Conservation (phyloP, 768 basidiomycete species). For the Leccinum incarnatum region DNA sequence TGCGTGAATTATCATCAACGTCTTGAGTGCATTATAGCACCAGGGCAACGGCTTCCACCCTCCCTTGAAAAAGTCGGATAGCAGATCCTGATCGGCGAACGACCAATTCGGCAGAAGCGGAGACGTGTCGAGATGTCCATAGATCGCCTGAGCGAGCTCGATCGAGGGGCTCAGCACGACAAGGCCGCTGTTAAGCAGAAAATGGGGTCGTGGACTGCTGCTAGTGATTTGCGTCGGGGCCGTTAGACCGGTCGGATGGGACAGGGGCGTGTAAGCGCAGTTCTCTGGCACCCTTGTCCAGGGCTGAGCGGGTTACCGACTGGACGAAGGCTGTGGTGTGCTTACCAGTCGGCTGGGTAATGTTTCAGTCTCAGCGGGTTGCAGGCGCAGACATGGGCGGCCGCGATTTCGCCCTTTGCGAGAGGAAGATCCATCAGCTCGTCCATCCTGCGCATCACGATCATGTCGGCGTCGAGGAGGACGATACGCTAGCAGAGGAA, state of each 20-base stretch:
- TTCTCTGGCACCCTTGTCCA: constrained; percentile 78
- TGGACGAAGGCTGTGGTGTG: background rate
- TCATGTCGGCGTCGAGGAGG: constrained; percentile 87
- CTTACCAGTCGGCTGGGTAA: constrained; percentile 87
- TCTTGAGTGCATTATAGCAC: constrained; percentile 92
- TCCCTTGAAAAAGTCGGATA: constrained; percentile 75
- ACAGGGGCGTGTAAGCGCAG: constrained; percentile 70
- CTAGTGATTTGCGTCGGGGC: constrained; percentile 42
- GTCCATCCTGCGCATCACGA: constrained; percentile 81
- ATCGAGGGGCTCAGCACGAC: constrained; percentile 80
- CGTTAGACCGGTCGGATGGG: constrained; percentile 44
- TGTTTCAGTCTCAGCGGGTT: constrained; percentile 83
- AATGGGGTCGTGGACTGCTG: constrained; percentile 66
- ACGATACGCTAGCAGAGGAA: constrained; percentile 59
- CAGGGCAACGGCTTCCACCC: constrained; percentile 79
- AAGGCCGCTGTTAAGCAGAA: constrained; percentile 87
- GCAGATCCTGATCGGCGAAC: constrained; percentile 95
- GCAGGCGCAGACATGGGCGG: constrained; percentile 89
- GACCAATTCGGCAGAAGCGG: constrained; percentile 51
- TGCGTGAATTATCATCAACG: constrained; percentile 67
- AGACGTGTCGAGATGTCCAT: constrained; percentile 42
- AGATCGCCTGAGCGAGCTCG: constrained; percentile 50
- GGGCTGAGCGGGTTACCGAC: background rate
- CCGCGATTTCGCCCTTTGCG: constrained; percentile 73
- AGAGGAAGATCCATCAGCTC: constrained; percentile 57